These are phyloP conservation scores for Hypomontagnella monticulosa DNA, from an alignment of 495 filamentous ascomycete genomes.

Conservation along the genomic window DNA sequence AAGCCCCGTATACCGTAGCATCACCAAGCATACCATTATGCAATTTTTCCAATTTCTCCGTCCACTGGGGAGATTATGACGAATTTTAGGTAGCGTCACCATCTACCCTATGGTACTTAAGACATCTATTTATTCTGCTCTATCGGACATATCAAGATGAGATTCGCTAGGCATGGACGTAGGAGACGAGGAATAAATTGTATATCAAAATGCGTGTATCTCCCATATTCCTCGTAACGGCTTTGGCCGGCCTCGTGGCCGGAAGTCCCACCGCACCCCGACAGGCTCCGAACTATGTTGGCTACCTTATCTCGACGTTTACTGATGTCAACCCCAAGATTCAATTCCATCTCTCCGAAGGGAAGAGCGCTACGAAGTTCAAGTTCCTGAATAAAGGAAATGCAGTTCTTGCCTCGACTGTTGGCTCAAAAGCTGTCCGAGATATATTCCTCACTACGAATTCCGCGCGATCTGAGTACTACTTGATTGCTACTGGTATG, in stretches of 20 bases:
- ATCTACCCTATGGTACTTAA: no score
- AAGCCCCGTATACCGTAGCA: constrained; percentile 31
- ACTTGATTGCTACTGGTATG: constrained; percentile 36
- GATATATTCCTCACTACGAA: constrained; percentile 49
- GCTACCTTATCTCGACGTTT: constrained; percentile 52
- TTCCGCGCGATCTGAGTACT: constrained; percentile 40
- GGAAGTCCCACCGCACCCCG: constrained; percentile 15
- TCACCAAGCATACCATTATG: constrained; percentile 13
- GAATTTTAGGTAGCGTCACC: no score
- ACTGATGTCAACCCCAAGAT: constrained; percentile 47
- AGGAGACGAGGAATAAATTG: background rate
- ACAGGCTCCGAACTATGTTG: constrained; percentile 39
- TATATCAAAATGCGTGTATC: constrained; percentile 10
- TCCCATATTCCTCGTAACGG: constrained; percentile 1
- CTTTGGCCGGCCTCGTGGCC: constrained; percentile 5
- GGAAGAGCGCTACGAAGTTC: constrained; percentile 46
- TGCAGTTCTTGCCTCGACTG: constrained; percentile 48
- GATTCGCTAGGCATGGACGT: no score
- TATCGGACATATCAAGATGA: no score
- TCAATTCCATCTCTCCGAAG: constrained; percentile 51
- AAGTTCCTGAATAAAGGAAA: constrained; percentile 47
- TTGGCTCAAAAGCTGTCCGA: constrained; percentile 49
- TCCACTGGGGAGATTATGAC: background rate
- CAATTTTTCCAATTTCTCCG: constrained; percentile 26
- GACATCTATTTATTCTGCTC: no score